Percentiles rank a stretch among this genome's conserved stretches.
These are phyloP conservation scores for Calonectria henricotiae DNA, from an alignment of 2,329 filamentous ascomycete genomes.

Conservation along the genomic window DNA sequence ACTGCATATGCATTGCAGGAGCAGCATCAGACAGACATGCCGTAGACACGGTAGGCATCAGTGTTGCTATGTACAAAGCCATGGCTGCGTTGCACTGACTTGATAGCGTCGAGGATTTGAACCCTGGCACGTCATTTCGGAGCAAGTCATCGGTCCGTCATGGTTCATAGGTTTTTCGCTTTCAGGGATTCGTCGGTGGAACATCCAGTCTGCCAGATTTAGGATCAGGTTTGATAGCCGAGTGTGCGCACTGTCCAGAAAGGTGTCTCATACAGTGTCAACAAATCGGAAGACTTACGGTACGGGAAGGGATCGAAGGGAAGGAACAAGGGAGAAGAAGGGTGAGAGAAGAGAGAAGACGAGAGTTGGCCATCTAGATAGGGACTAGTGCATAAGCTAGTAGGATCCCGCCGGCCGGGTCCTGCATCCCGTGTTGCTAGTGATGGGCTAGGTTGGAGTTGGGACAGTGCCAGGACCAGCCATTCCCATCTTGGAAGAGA, in stretches of 20 bases:
- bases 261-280: constrained; percentile 31
- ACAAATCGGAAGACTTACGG: background rate
- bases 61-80: constrained; percentile 1
- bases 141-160: constrained; percentile 13
- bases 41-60: constrained; percentile 1
- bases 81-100: constrained; percentile 16
- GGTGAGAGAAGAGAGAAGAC: constrained; percentile 46
- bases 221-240: constrained; percentile 13
- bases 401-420: constrained; percentile 50
- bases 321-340: constrained; percentile 29
- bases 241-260: constrained; percentile 23
- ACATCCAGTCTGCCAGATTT: constrained; percentile 20
- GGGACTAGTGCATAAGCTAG: constrained; percentile 32
- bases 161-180: constrained; percentile 6
- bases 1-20: constrained; percentile 46
- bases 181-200: background rate
- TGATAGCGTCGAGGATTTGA: constrained; percentile 10
- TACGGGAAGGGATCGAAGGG: constrained; percentile 32
- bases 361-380: constrained; percentile 32
- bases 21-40: constrained; percentile 30
- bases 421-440: constrained; percentile 48
- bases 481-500: constrained; percentile 31
- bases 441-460: constrained; percentile 31
- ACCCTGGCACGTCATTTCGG: constrained; percentile 24
- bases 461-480: constrained; percentile 32